Percentiles rank a stretch among this genome's conserved stretches.
Evolutionary conservation across 2,329 filamentous ascomycete genomes (phyloP).

Genomic region (Aspergillus terreus): DNA sequence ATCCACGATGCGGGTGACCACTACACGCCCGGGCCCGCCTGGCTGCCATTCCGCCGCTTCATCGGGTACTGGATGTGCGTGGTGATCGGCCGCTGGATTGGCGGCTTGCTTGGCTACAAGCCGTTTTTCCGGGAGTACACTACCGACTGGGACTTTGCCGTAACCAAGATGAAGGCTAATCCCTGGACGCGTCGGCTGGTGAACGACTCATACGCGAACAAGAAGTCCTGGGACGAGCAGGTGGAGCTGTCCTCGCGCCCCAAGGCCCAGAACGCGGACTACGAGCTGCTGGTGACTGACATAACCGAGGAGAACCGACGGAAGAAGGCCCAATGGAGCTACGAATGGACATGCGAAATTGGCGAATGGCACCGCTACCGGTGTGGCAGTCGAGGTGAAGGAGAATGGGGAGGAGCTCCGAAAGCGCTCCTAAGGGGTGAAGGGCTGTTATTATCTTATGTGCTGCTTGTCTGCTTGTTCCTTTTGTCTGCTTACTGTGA

Average conservation of each 20-base stretch:
- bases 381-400: not conserved
- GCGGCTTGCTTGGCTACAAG: constrained; percentile 8
- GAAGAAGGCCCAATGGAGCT: not conserved
- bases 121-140: constrained; percentile 13
- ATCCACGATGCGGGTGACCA: constrained; percentile 12
- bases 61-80: constrained; percentile 1
- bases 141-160: constrained; percentile 11
- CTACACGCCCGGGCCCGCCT: constrained; percentile 6
- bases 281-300: not conserved
- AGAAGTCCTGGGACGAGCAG: constrained; percentile 1
- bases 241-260: not conserved
- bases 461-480: too few relatives aligned
- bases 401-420: not conserved
- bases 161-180: constrained; percentile 7
- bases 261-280: constrained; percentile 1
- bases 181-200: not conserved
- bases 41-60: constrained; percentile 11
- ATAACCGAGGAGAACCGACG: not conserved
- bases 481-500: too few relatives aligned
- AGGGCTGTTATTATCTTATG: too few relatives aligned
- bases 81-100: constrained; percentile 6
- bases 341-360: not conserved
- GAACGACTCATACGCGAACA: not conserved
- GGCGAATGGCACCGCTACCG: not conserved
- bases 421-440: not conserved